Evolutionary conservation across 2,329 filamentous ascomycete species (phyloP).

Genomic region (Aspergillus eucalypticola): DNA sequence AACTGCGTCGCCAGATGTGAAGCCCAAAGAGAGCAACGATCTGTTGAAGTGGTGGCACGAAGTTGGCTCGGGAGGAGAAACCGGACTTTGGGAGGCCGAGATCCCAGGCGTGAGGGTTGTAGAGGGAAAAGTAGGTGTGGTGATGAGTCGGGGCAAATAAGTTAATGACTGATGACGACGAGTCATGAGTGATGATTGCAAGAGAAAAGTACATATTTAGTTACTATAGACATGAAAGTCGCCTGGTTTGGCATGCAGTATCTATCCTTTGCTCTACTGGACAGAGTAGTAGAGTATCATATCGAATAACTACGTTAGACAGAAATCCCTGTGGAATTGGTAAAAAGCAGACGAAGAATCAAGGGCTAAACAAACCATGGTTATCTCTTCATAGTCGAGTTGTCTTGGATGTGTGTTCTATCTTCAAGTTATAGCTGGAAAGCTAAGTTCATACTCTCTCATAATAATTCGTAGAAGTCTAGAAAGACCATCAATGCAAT

Average conservation of each 20-base stretch:
- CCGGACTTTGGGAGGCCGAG: slow-evolving; percentile 56
- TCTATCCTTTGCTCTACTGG: too few relatives aligned
- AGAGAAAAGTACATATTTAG: background rate
- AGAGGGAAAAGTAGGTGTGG: slow-evolving; percentile 56
- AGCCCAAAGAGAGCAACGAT: slow-evolving; percentile 93
- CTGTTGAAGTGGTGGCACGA: slow-evolving; percentile 75
- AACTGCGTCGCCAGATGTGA: slow-evolving; percentile 71
- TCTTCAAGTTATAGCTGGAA: too few relatives aligned
- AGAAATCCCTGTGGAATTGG: too few relatives aligned
- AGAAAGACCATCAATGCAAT: too few relatives aligned
- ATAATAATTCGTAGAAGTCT: too few relatives aligned
- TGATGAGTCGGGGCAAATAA: slow-evolving; percentile 39
- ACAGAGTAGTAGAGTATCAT: too few relatives aligned
- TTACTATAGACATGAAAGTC: background rate
- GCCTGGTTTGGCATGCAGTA: too few relatives aligned
- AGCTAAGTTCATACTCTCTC: too few relatives aligned
- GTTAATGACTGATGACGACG: background rate
- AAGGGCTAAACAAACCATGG: too few relatives aligned
- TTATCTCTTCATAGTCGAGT: too few relatives aligned
- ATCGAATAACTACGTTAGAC: slow-evolving; percentile 14
- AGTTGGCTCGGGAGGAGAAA: slow-evolving; percentile 52
- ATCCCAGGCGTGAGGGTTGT: slow-evolving; percentile 58
- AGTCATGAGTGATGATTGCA: slow-evolving; percentile 12
- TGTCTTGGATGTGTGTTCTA: too few relatives aligned
- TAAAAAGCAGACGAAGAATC: too few relatives aligned